These are phyloP conservation scores for Suillus subluteus DNA, from an alignment of 768 basidiomycete species.

Conservation along the genomic window DNA sequence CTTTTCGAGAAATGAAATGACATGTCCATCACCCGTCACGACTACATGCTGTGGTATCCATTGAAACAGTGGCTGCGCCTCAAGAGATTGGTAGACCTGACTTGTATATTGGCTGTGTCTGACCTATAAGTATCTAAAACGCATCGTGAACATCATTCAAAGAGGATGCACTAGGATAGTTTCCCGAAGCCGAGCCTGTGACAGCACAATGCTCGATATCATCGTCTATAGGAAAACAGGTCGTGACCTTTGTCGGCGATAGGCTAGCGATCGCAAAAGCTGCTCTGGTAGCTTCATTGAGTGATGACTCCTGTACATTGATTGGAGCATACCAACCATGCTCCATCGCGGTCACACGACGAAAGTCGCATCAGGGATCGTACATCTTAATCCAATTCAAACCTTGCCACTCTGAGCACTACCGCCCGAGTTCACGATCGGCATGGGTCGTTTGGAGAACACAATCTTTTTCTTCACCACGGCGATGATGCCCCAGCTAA, in stretches of 20 bases:
- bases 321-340: not conserved
- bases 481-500: slow-evolving; percentile 65
- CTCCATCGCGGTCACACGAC: not conserved
- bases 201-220: not conserved
- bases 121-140: not conserved
- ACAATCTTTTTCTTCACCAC: slow-evolving; percentile 82
- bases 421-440: slow-evolving; percentile 47
- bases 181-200: not conserved
- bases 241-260: not conserved
- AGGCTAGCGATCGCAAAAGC: not conserved
- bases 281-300: not conserved
- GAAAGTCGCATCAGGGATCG: not conserved
- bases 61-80: not conserved
- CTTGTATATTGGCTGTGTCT: not conserved
- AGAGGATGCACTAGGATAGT: not conserved
- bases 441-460: slow-evolving; percentile 84
- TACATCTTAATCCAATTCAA: not conserved
- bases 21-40: not conserved
- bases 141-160: not conserved
- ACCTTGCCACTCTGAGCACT: not conserved
- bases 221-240: not conserved
- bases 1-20: not conserved
- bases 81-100: not conserved
- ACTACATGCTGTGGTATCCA: not conserved
- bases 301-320: not conserved